Evolutionary conservation across 2,329 filamentous ascomycete species (phyloP).

Genomic region (Calonectria hongkongensis): DNA sequence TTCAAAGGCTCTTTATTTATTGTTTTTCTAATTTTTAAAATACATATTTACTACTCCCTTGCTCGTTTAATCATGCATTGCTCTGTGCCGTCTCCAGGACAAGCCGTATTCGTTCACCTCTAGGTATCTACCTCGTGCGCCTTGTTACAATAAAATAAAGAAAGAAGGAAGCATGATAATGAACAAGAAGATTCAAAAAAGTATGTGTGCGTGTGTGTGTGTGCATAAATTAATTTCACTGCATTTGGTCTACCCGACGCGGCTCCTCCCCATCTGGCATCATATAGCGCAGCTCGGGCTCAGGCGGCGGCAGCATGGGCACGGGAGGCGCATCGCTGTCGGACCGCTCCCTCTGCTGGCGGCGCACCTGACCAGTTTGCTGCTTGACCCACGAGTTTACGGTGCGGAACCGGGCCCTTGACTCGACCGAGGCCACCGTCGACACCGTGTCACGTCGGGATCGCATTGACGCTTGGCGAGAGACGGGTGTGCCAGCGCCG

Average conservation of each 20-base stretch:
- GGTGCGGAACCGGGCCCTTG: constrained; percentile 73
- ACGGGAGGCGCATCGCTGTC: constrained; percentile 62
- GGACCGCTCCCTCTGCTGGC: constrained; percentile 63
- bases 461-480: constrained; percentile 15
- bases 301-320: constrained; percentile 64
- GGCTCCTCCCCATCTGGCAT: constrained; percentile 70
- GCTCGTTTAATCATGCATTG: constrained; percentile 37
- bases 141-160: constrained; percentile 17
- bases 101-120: constrained; percentile 32
- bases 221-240: constrained; percentile 30
- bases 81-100: constrained; percentile 36
- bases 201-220: neutral
- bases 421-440: constrained; percentile 72
- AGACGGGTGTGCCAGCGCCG: neutral
- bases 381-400: constrained; percentile 80
- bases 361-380: constrained; percentile 73
- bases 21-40: constrained; percentile 26
- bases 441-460: constrained; percentile 69
- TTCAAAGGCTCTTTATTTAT: constrained; percentile 23
- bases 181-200: constrained; percentile 2
- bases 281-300: constrained; percentile 70
- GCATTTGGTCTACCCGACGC: constrained; percentile 61
- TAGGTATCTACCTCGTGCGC: constrained; percentile 34
- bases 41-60: constrained; percentile 9
- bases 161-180: constrained; percentile 18